Evolutionary conservation across 768 basidiomycete genomes (phyloP), one percentile per base, ranked within the genome.

Genomic region (Neoboletus brunneissimus): DNA sequence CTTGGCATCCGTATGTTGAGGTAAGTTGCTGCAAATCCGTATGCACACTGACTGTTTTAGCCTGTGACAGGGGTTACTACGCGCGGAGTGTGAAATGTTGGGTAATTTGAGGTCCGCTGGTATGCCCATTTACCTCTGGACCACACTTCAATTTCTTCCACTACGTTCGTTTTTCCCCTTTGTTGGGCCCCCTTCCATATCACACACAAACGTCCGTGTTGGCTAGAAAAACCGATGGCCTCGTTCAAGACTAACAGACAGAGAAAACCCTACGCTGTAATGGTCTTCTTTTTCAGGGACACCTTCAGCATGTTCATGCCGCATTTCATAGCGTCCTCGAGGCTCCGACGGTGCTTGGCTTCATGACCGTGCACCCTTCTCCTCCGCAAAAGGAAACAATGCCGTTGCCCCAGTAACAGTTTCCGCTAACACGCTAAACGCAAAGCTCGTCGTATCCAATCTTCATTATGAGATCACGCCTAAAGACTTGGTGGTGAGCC

Each of bases 381-480:
- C 53, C 65, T 68, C 68, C 48, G 62, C 57, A 46, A 64, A 62
- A 18, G 62, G 63, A 50, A 72, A 68, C 63, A 60, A 61, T 37
- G 55, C 57, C 22, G 67, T 64, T 55, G 42, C 65, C 23, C 53
- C 62, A 29, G 55, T 64, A 20, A 60, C 68, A 20, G 54, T 53
- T 12, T 20, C 63, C 4, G 68, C 76, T 25, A 56, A 43, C 31
- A 64, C 74, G 15, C 65, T 75, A 4, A 80, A 77, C 60, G 73
- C 81, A 52, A 85, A 85, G 68, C 82, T 95, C 61, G 70, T 89
- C 59, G 88, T 96, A 62, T 85, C 89, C 65, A 93, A 93, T 71
- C 66, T 97, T 61, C 94, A 97, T 75, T 97, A 96, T 63, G 94
- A 96, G 65, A 83, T 97, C 42, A 89, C 87, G 53, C 83, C 89